Evolutionary conservation across 75 land plant species (phyloP).

Genomic region (Cunninghamia lanceolata): DNA sequence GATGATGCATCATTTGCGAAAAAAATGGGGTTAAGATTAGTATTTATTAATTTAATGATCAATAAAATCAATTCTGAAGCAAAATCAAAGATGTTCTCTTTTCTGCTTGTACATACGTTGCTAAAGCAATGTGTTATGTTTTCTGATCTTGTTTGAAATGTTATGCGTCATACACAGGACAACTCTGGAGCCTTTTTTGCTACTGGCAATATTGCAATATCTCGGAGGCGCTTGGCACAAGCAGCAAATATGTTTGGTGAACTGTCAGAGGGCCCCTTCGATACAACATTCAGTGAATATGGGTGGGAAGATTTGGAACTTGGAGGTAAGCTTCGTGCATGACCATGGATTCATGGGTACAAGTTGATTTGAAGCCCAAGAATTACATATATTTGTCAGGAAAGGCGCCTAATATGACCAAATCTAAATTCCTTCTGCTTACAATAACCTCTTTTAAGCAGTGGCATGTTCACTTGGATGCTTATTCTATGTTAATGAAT

Average conservation of each 20-base stretch:
- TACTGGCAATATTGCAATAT: conserved; percentile 34
- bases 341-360: not conserved
- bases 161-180: conserved; percentile 18
- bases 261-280: conserved; percentile 28
- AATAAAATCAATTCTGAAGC: not conserved
- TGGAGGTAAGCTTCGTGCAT: conserved; percentile 14
- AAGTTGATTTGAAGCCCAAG: not conserved
- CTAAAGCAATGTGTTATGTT: not conserved
- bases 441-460: not conserved
- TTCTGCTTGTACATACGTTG: not conserved
- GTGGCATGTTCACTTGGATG: not conserved
- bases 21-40: not conserved
- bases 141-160: not conserved
- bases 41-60: not conserved
- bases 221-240: conserved; percentile 11
- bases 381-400: not conserved
- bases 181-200: conserved; percentile 36
- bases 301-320: conserved; percentile 41
- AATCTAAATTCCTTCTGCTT: not conserved
- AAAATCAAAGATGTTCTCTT: not conserved
- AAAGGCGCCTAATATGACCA: no score
- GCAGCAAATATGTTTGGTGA: conserved; percentile 18
- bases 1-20: not conserved
- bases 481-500: not conserved
- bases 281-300: conserved; percentile 29